phyloP scores from a whole-genome alignment of 306 rosid genomes.

The Trifolium pratense region DNA sequence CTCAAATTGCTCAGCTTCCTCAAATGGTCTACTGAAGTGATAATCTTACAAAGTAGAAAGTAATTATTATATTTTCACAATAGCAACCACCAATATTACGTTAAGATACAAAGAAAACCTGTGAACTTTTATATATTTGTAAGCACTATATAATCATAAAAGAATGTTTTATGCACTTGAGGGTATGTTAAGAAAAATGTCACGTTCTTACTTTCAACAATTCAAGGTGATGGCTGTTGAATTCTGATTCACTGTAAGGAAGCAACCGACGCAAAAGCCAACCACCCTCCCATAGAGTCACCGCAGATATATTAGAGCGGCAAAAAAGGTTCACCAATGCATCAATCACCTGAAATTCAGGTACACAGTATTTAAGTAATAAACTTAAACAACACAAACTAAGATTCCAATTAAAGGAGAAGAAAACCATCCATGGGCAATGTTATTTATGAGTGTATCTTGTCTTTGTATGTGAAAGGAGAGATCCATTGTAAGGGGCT shows the following conservation, averaged over 20 bases:
- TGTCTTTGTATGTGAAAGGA: slow-evolving; percentile 1
- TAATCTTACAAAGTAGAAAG: slow-evolving; percentile 11
- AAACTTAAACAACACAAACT: slow-evolving; percentile 34
- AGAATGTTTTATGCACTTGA: neutral
- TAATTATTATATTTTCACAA: slow-evolving; percentile 21
- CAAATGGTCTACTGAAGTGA: slow-evolving; percentile 11
- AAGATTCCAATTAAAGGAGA: slow-evolving; percentile 18
- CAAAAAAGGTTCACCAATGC: slow-evolving; percentile 83
- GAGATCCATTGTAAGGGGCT: slow-evolving; percentile 3
- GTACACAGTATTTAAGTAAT: slow-evolving; percentile 24
- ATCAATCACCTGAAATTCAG: slow-evolving; percentile 74
- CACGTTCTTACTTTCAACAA: slow-evolving; percentile 67
- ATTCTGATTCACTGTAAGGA: slow-evolving; percentile 84
- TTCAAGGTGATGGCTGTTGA: slow-evolving; percentile 72
- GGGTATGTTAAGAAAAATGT: slow-evolving; percentile 19
- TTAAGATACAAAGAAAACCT: slow-evolving; percentile 19
- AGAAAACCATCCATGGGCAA: slow-evolving; percentile 26
- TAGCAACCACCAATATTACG: slow-evolving; percentile 29
- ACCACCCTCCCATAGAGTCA: slow-evolving; percentile 93
- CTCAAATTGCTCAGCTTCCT: slow-evolving; percentile 35
- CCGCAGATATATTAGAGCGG: slow-evolving; percentile 87
- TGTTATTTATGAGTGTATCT: neutral
- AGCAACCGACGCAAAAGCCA: slow-evolving; percentile 98
- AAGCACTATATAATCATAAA: slow-evolving; percentile 23
- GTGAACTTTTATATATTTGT: slow-evolving; percentile 6